These are phyloP conservation scores for Leccinum barrowsii DNA, from an alignment of 768 basidiomycete genomes.

Conservation along the genomic window DNA sequence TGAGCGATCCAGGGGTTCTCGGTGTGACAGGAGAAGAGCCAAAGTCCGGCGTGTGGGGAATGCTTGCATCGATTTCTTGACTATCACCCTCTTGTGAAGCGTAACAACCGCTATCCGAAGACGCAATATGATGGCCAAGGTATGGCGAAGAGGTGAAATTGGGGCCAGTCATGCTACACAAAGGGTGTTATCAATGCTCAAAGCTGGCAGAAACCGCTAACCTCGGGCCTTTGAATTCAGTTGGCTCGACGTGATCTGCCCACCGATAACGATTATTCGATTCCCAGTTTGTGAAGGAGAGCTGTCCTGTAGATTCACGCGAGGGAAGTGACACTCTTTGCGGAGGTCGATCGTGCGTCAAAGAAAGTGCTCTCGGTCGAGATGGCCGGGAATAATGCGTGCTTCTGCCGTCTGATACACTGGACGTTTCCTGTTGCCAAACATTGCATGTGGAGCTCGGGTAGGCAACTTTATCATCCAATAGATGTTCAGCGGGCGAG, in stretches of 20 bases:
- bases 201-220: constrained; percentile 4
- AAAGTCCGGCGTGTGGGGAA: constrained; percentile 44
- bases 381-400: constrained; percentile 7
- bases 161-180: constrained; percentile 11
- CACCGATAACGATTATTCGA: constrained; percentile 21
- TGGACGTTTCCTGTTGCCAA: constrained; percentile 14
- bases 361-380: constrained; percentile 30
- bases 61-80: constrained; percentile 36
- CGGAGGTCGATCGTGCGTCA: constrained; percentile 26
- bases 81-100: constrained; percentile 20
- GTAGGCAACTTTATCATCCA: background rate
- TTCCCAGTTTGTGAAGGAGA: constrained; percentile 29
- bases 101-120: constrained; percentile 18
- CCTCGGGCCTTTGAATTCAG: constrained; percentile 14
- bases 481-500: background rate
- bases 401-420: constrained; percentile 2
- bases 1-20: constrained; percentile 44
- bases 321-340: constrained; percentile 17
- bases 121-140: constrained; percentile 8
- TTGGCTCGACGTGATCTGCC: constrained; percentile 12
- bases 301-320: constrained; percentile 27
- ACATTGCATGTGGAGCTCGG: constrained; percentile 1
- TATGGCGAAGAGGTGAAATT: constrained; percentile 13
- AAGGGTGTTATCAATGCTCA: constrained; percentile 4
- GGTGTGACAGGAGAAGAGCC: constrained; percentile 50